Evolutionary conservation across 2,329 filamentous ascomycete species (phyloP).

Genomic region (Stagonosporopsis cucurbitacearum): DNA sequence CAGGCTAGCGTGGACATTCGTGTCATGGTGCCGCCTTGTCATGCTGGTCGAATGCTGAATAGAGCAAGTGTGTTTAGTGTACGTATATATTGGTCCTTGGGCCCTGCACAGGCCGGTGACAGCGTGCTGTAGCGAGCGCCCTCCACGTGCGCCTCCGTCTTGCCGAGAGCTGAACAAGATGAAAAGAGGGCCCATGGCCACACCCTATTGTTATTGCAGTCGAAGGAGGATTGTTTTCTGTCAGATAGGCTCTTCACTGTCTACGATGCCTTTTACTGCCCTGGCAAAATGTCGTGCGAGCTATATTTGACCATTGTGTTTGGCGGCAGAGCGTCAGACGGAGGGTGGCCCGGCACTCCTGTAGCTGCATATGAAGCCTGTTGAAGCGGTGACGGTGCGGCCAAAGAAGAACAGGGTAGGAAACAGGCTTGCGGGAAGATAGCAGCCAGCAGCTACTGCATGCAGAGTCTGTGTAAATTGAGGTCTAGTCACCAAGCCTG

Average conservation of each 20-base stretch:
- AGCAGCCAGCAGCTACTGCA: constrained; percentile 14
- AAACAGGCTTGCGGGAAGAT: constrained; percentile 11
- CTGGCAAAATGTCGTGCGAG: not conserved
- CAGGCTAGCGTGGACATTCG: constrained; percentile 4
- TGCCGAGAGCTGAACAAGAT: constrained; percentile 16
- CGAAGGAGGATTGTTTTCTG: not conserved
- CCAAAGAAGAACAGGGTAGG: constrained; percentile 3
- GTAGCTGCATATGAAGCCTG: constrained; percentile 5
- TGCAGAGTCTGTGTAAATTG: constrained; percentile 6
- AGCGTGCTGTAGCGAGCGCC: not conserved
- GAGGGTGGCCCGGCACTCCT: constrained; percentile 4
- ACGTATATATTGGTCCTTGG: constrained; percentile 11
- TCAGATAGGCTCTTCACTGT: not conserved
- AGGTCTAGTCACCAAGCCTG: constrained; percentile 18
- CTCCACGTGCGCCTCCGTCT: constrained; percentile 9
- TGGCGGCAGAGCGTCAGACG: not conserved
- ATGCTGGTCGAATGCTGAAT: constrained; percentile 6
- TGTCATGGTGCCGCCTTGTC: constrained; percentile 5
- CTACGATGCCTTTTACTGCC: not conserved
- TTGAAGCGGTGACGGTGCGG: constrained; percentile 1
- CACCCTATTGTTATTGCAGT: not conserved
- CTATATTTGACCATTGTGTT: not conserved
- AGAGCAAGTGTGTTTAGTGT: constrained; percentile 11
- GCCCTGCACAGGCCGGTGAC: constrained; percentile 1
- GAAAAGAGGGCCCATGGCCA: constrained; percentile 13